Conservation (phyloP, 2,329 filamentous ascomycete genomes). For the Aspergillus fumigatus region DNA sequence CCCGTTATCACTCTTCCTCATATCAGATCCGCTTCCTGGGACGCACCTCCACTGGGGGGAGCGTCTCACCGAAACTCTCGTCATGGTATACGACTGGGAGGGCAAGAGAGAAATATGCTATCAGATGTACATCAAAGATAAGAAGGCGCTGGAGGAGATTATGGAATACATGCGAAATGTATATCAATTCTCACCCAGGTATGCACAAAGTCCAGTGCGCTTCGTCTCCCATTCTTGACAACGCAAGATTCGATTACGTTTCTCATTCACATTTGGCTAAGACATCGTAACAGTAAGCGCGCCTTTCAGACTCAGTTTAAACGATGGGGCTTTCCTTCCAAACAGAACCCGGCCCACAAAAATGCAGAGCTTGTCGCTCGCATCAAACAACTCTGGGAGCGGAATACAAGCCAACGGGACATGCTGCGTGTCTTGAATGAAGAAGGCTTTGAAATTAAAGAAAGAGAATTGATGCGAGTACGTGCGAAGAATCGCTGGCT, state of each 20-base stretch:
- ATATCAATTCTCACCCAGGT: slow-evolving; percentile 68
- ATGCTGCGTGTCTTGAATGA: slow-evolving; percentile 67
- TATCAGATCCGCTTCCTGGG: slow-evolving; percentile 12
- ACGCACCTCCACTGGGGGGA: slow-evolving; percentile 25
- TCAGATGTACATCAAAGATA: slow-evolving; percentile 72
- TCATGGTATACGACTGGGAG: slow-evolving; percentile 60
- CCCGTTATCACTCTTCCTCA: background rate
- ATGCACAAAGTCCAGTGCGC: slow-evolving; percentile 24
- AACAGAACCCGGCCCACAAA: slow-evolving; percentile 67
- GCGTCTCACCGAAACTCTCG: slow-evolving; percentile 15
- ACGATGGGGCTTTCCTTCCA: slow-evolving; percentile 73
- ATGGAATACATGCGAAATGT: slow-evolving; percentile 64
- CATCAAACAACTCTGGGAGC: slow-evolving; percentile 73
- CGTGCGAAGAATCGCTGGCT: slow-evolving; percentile 65
- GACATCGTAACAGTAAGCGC: slow-evolving; percentile 52
- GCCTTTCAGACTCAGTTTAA: slow-evolving; percentile 73
- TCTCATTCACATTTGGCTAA: background rate
- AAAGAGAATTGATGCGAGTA: slow-evolving; percentile 66
- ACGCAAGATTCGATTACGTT: background rate
- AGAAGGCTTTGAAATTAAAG: slow-evolving; percentile 69
- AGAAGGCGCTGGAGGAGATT: slow-evolving; percentile 67
- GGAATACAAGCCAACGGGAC: slow-evolving; percentile 65
- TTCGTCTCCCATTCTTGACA: background rate
- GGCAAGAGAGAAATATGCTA: slow-evolving; percentile 62
- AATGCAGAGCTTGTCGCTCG: slow-evolving; percentile 63